Conservation (phyloP, 495 filamentous ascomycete species). For the Aspergillus nanangensis region DNA sequence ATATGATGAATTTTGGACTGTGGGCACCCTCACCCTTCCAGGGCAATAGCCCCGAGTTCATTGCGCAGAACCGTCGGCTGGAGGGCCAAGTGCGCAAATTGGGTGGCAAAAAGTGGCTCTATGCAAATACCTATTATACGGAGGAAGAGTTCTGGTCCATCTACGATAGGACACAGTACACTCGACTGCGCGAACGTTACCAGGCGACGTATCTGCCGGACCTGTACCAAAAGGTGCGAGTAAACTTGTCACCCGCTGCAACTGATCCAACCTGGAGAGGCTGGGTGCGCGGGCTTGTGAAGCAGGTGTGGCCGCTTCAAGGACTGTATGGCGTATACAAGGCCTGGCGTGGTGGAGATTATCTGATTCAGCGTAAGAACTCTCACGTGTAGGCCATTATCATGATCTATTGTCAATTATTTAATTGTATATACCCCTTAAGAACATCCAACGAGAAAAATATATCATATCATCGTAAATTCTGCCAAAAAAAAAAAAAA, state of each 20-base stretch:
- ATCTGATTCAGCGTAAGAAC: slow-evolving; percentile 6
- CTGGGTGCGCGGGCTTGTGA: slow-evolving; percentile 12
- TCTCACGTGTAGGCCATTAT: not conserved
- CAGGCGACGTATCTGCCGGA: slow-evolving; percentile 41
- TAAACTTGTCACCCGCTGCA: slow-evolving; percentile 7
- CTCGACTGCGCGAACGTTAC: slow-evolving; percentile 45
- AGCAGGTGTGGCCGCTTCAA: slow-evolving; percentile 21
- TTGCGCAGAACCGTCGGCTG: slow-evolving; percentile 57
- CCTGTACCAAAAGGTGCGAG: slow-evolving; percentile 52
- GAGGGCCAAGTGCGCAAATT: slow-evolving; percentile 61
- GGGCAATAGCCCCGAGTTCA: slow-evolving; percentile 25
- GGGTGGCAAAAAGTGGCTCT: slow-evolving; percentile 61
- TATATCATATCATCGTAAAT: slow-evolving; percentile 8
- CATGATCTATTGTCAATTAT: too few species aligned
- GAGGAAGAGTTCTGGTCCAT: slow-evolving; percentile 53
- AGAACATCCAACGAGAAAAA: too few species aligned
- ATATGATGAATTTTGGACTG: slow-evolving; percentile 52
- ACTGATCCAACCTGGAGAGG: not conserved
- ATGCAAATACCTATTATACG: slow-evolving; percentile 51
- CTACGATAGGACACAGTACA: slow-evolving; percentile 46
- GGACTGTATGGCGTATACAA: slow-evolving; percentile 21
- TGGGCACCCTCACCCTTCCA: slow-evolving; percentile 39
- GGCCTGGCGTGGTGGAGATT: slow-evolving; percentile 22
- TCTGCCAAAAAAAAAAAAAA: slow-evolving; percentile 3
- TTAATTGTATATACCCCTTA: too few species aligned